Evolutionary conservation across 1,284 basidiomycete genomes (phyloP), one percentile per base, ranked within the genome.

Genomic region (Cutaneotrichosporon sp.): DNA sequence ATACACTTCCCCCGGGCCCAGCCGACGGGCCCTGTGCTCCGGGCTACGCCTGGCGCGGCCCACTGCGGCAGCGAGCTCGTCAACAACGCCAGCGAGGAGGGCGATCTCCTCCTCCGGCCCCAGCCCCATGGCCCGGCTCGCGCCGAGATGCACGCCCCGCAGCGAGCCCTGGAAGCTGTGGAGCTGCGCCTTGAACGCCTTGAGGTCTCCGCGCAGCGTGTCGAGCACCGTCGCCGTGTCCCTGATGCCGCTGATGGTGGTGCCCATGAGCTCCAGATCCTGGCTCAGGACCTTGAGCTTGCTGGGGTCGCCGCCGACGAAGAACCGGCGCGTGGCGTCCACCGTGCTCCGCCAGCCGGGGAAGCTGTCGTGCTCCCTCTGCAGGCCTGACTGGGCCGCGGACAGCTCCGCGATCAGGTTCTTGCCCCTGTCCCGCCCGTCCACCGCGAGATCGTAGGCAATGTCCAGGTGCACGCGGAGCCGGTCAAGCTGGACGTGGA

Each of bases 91-190:
- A 8, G 24, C 36, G 7, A 66, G 61, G 13, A 75, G 68, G 34
- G 64, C 59, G 47, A 75, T 63, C 59, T 75, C 73, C 59, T 74
- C 68, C 55, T 72, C 72, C 4, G 68, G 68, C 3, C 72, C 72
- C 20, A 75, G 56, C 13, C 70, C 67, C 29, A 56, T 54, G 49
- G 54, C 58, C 51, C 53, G 54, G 33, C 52, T 46, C 31, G 69
- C 67, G 38, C 72, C 76, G 11, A 77, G 66, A 54, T 78, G 76
- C 52, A 76, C 66, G 3, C 76, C 76, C 71, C 75, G 73, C 60
- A 78, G 67, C 16, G 67, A 71, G 11, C 72, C 75, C 34, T 70
- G 61, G 49, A 76, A 76, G 51, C 64, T 62, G 31, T 71, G 72
- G 13, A 77, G 65, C 61, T 78, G 76, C 62, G 71, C 69, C 25